phyloP scores from a whole-genome alignment of 805 yeast species.

The Suhomyces kilbournensis region DNA sequence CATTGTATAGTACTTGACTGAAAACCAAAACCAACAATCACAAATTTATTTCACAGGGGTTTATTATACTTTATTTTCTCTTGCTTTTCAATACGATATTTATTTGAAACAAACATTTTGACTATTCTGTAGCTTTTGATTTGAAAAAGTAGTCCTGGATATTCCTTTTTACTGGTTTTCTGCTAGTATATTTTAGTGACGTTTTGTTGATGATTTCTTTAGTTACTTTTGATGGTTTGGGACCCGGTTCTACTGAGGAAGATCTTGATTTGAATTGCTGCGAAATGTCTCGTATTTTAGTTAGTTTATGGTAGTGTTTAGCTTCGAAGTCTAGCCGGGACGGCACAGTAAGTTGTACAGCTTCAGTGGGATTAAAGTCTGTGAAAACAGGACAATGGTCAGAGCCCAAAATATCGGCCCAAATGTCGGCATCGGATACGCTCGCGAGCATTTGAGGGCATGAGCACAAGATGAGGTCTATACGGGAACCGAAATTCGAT shows the following conservation, averaged over 20 bases:
- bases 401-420: conserved; percentile 74
- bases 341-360: neutral
- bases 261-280: conserved; percentile 20
- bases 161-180: conserved; percentile 2
- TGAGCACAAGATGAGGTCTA: conserved; percentile 69
- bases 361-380: conserved; percentile 44
- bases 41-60: conserved; percentile 6
- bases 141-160: neutral
- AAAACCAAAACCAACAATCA: neutral
- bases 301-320: conserved; percentile 16
- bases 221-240: neutral
- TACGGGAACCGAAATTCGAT: conserved; percentile 81
- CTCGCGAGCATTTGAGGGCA: conserved; percentile 24
- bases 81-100: neutral
- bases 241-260: neutral
- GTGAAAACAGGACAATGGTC: conserved; percentile 92
- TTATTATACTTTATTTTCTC: neutral
- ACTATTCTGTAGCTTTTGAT: neutral
- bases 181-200: conserved; percentile 13
- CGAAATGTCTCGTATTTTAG: conserved; percentile 32
- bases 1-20: neutral
- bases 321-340: conserved; percentile 20
- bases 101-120: neutral
- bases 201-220: neutral
- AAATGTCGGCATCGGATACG: conserved; percentile 49